These are phyloP conservation scores for Fusarium sp. DNA, from an alignment of 2,329 filamentous ascomycete genomes.

Conservation along the genomic window DNA sequence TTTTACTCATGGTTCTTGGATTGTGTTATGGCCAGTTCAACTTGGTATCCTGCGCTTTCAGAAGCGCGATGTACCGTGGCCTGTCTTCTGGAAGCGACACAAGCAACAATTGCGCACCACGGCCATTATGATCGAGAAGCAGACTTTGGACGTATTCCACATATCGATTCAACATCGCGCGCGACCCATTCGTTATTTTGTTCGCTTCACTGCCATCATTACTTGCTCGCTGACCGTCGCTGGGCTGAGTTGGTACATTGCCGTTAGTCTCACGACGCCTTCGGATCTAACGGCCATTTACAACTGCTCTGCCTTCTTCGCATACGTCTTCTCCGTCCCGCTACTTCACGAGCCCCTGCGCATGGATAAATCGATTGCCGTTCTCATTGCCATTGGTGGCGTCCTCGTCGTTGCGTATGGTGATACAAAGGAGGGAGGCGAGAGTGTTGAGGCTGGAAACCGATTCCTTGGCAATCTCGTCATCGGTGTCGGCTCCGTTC, in stretches of 20 bases:
- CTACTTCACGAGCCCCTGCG: slow-evolving; percentile 86
- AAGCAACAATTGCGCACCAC: slow-evolving; percentile 63
- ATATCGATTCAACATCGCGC: slow-evolving; percentile 49
- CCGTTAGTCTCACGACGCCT: slow-evolving; percentile 91
- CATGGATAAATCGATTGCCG: slow-evolving; percentile 85
- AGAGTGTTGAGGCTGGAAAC: slow-evolving; percentile 66
- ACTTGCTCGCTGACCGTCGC: slow-evolving; percentile 89
- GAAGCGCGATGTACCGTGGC: slow-evolving; percentile 82
- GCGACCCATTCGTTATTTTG: slow-evolving; percentile 73
- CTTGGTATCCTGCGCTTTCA: slow-evolving; percentile 83
- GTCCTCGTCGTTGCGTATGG: slow-evolving; percentile 97
- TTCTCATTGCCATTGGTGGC: slow-evolving; percentile 86
- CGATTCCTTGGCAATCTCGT: slow-evolving; percentile 88
- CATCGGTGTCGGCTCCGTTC: slow-evolving; percentile 88
- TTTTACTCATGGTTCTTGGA: slow-evolving; percentile 95
- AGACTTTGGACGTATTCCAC: slow-evolving; percentile 74
- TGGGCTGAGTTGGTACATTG: slow-evolving; percentile 94
- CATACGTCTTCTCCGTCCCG: slow-evolving; percentile 95
- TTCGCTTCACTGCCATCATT: slow-evolving; percentile 82
- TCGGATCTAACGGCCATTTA: slow-evolving; percentile 97
- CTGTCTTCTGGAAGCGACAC: slow-evolving; percentile 81
- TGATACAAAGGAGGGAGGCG: slow-evolving; percentile 65
- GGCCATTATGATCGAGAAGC: slow-evolving; percentile 85
- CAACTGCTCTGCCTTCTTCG: slow-evolving; percentile 99
- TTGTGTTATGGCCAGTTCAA: slow-evolving; percentile 87